Evolutionary conservation across 768 basidiomycete species (phyloP).

Genomic region (Termitomyces titanicus): DNA sequence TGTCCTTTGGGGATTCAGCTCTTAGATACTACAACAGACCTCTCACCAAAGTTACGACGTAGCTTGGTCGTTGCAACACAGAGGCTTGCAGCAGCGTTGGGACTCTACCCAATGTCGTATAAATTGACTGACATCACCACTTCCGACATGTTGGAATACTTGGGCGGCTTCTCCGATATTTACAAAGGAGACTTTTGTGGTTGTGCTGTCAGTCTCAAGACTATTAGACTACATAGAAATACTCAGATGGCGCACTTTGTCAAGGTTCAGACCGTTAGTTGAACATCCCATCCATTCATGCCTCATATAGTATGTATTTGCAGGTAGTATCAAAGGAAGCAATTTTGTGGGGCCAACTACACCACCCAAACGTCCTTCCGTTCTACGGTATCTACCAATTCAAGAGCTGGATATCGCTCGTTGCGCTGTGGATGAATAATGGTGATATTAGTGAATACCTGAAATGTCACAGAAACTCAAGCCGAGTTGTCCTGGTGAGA

Average conservation of each 20-base stretch:
- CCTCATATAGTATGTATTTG: not conserved
- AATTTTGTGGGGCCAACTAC: not conserved
- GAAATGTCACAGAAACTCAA: not conserved
- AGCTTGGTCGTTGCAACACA: slow-evolving; percentile 1
- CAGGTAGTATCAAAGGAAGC: not conserved
- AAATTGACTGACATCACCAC: not conserved
- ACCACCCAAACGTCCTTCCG: not conserved
- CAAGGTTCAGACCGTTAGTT: not conserved
- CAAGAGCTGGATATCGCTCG: not conserved
- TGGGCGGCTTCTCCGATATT: slow-evolving; percentile 1
- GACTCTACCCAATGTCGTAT: slow-evolving; percentile 3
- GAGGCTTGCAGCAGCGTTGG: not conserved
- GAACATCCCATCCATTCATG: not conserved
- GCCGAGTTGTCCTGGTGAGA: not conserved
- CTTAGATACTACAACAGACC: not conserved
- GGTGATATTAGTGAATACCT: not conserved
- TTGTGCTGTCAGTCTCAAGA: not conserved
- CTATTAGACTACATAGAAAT: not conserved
- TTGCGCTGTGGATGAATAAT: not conserved
- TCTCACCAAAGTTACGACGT: not conserved
- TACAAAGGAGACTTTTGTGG: not conserved
- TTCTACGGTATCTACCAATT: slow-evolving; percentile 1
- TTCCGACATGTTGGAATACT: not conserved
- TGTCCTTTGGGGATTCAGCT: not conserved
- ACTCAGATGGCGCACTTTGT: not conserved